A percentile compares a stretch with the other conserved stretches of the same genome.
Evolutionary conservation across 345 rosid species (phyloP).

Genomic region (Syzygium aromaticum): DNA sequence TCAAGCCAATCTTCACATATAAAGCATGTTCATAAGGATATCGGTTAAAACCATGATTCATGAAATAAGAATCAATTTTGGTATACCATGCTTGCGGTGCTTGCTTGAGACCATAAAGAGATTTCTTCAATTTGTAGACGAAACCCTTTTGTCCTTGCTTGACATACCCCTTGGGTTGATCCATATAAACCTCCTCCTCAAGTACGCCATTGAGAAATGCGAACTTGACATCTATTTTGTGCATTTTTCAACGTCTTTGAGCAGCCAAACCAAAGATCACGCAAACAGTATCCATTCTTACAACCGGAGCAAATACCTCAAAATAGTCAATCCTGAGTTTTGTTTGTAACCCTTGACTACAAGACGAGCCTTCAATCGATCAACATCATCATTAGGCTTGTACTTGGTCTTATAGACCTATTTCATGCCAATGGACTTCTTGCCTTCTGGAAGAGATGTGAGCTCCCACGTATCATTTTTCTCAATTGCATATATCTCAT

Average conservation of each 20-base stretch:
- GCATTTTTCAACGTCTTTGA: too few species aligned
- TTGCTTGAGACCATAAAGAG: background rate
- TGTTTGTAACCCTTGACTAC: background rate
- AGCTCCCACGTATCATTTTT: background rate
- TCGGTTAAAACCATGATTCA: too few species aligned
- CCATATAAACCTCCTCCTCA: background rate
- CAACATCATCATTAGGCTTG: background rate
- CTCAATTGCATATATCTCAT: background rate
- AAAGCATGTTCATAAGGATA: too few species aligned
- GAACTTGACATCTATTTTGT: background rate
- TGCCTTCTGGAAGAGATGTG: background rate
- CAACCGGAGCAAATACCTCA: too few species aligned
- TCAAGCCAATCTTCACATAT: too few species aligned
- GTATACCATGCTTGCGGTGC: background rate
- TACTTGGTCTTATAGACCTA: background rate
- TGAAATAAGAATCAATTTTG: background rate
- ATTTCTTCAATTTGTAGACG: background rate
- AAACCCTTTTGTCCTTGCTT: background rate
- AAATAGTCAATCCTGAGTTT: background rate
- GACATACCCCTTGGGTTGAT: background rate
- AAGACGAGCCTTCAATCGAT: background rate
- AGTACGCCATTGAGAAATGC: background rate
- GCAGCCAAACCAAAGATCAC: too few species aligned
- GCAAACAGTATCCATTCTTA: too few species aligned
- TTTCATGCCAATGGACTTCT: background rate